Conservation (phyloP, 129 eudicot species). For the Flaveria sonorensis region DNA sequence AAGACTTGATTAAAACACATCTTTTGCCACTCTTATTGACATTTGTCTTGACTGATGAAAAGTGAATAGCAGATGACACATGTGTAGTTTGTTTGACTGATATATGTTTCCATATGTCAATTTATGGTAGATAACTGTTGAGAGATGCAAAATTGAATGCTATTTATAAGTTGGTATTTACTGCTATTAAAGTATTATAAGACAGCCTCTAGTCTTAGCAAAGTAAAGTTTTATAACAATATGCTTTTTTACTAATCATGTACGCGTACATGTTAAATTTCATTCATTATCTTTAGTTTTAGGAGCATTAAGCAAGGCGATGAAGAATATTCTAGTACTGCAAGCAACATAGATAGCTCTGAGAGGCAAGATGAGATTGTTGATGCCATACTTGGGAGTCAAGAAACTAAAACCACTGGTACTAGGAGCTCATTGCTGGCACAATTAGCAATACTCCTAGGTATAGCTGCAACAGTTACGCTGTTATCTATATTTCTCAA, state of each 20-base stretch:
- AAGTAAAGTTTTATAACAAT: not conserved
- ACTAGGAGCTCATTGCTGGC: conserved; percentile 64
- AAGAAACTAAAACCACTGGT: conserved; percentile 37
- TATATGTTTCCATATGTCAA: conserved; percentile 1
- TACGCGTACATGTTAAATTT: conserved; percentile 4
- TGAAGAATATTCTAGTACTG: conserved; percentile 43
- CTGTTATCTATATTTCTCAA: conserved; percentile 55
- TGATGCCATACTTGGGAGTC: conserved; percentile 36
- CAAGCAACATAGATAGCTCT: conserved; percentile 37
- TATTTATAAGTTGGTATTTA: not conserved
- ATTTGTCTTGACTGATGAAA: conserved; percentile 3
- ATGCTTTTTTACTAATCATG: conserved; percentile 3
- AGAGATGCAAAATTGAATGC: not conserved
- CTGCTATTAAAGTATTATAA: not conserved
- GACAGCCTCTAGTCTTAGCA: not conserved
- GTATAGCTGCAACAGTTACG: conserved; percentile 68
- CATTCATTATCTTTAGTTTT: conserved; percentile 37
- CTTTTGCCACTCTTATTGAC: not conserved
- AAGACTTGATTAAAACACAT: not conserved
- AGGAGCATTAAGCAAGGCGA: conserved; percentile 50
- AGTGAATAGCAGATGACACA: conserved; percentile 10
- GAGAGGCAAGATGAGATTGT: conserved; percentile 39
- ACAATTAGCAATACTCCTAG: conserved; percentile 64
- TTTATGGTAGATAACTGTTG: not conserved
- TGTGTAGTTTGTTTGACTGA: not conserved